Evolutionary conservation across 2,329 filamentous ascomycete species (phyloP).

Genomic region (Raffaelea albimanens): DNA sequence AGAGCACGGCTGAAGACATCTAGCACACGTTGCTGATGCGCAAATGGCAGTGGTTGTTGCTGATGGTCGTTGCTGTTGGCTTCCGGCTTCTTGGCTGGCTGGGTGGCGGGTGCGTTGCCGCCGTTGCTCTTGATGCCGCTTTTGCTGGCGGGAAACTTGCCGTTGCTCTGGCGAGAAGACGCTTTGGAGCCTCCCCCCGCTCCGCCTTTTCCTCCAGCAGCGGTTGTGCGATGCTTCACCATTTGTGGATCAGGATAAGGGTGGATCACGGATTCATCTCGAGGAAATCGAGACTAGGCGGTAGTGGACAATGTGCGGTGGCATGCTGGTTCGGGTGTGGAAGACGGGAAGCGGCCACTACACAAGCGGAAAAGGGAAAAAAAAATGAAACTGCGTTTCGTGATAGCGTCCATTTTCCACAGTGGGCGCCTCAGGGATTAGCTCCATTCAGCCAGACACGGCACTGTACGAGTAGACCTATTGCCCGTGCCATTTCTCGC

Average conservation of each 20-base stretch:
- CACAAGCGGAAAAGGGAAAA: no score
- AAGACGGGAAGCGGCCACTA: no score
- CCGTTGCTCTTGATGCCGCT: not conserved
- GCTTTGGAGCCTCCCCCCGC: no score
- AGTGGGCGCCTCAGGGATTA: no score
- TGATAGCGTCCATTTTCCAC: not conserved
- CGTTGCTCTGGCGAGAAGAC: no score
- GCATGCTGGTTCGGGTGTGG: no score
- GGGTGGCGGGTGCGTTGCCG: not conserved
- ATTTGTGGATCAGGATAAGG: not conserved
- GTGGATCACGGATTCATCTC: no score
- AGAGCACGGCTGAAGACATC: slow-evolving; percentile 65
- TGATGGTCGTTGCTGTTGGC: not conserved
- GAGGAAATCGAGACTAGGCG: not conserved
- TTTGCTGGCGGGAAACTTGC: not conserved
- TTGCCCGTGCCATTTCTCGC: no score
- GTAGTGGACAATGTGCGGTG: not conserved
- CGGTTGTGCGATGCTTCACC: not conserved
- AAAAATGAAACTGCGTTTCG: not conserved
- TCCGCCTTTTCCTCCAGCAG: not conserved
- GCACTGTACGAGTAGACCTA: no score
- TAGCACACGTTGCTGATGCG: slow-evolving; percentile 35
- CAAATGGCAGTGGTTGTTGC: slow-evolving; percentile 5
- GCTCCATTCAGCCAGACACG: no score
- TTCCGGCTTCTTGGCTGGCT: not conserved